phyloP scores from a whole-genome alignment of 352 stramenopile species.

The Sclerospora graminicola region DNA sequence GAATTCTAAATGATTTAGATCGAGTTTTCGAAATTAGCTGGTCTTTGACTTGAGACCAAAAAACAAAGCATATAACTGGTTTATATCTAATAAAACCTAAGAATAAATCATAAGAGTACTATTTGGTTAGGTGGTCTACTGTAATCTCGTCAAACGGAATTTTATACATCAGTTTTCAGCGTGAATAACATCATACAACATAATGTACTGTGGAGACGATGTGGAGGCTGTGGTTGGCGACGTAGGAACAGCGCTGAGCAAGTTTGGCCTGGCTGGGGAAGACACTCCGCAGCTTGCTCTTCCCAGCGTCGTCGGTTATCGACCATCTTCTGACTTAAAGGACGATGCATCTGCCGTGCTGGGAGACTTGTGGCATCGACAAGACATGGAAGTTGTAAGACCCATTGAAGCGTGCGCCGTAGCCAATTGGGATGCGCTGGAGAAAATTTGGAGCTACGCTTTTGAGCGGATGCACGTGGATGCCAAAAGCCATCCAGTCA shows the following conservation, averaged over 20 bases:
- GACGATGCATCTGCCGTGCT: conserved; percentile 16
- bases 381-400: conserved; percentile 46
- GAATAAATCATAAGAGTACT: too few relatives aligned
- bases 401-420: conserved; percentile 51
- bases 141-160: too few relatives aligned
- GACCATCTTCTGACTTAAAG: conserved; percentile 7
- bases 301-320: conserved; percentile 53
- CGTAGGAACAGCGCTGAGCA: conserved; percentile 83
- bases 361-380: conserved; percentile 44
- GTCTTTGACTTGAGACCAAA: too few relatives aligned
- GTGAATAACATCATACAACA: too few relatives aligned
- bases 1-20: too few relatives aligned
- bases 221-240: conserved; percentile 93
- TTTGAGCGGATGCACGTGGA: conserved; percentile 67
- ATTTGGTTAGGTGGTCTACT: too few relatives aligned
- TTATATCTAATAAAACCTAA: too few relatives aligned
- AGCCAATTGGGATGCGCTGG: conserved; percentile 78
- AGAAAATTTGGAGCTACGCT: conserved; percentile 72
- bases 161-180: too few relatives aligned
- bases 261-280: conserved; percentile 93
- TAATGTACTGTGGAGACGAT: conserved; percentile 95
- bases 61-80: too few relatives aligned
- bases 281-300: conserved; percentile 88
- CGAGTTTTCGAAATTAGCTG: too few relatives aligned
- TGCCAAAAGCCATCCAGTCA: conserved; percentile 59